Evolutionary conservation across 1,139 yeast species (phyloP).

Genomic region (Geotrichum fermentans): DNA sequence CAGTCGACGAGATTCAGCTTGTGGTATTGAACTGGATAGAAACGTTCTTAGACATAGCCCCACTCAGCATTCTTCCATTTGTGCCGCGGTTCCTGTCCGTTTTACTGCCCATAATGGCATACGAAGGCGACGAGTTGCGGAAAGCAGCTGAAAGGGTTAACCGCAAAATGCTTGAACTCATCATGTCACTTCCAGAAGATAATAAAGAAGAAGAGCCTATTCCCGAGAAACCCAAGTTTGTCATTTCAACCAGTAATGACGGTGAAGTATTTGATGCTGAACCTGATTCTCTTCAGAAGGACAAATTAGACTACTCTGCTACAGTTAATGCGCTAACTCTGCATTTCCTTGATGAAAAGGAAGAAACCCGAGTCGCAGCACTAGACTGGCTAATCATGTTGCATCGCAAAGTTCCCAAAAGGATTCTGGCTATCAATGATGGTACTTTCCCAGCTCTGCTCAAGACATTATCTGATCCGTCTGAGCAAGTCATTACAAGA

Average conservation of each 20-base stretch:
- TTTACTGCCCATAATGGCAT: constrained; percentile 53
- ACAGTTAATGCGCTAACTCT: constrained; percentile 57
- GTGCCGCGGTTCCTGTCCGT: constrained; percentile 56
- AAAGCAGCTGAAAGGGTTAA: constrained; percentile 55
- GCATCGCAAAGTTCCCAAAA: constrained; percentile 64
- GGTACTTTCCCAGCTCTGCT: constrained; percentile 73
- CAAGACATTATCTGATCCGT: constrained; percentile 78
- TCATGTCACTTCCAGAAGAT: constrained; percentile 36
- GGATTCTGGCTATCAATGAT: constrained; percentile 54
- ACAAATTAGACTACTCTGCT: constrained; percentile 49
- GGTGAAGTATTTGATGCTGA: constrained; percentile 26
- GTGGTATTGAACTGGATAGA: constrained; percentile 83
- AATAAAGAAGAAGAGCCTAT: constrained; percentile 15
- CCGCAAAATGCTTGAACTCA: constrained; percentile 46
- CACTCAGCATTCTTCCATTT: constrained; percentile 65
- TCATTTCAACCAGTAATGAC: constrained; percentile 25
- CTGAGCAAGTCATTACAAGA: constrained; percentile 75
- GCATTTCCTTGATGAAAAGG: constrained; percentile 65
- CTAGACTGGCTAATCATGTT: constrained; percentile 87
- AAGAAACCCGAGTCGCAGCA: constrained; percentile 76
- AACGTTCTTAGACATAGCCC: constrained; percentile 67
- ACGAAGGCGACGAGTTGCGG: constrained; percentile 48
- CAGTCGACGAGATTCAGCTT: constrained; percentile 72
- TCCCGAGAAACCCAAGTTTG: constrained; percentile 21
- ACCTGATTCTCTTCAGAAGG: not conserved